Conservation (phyloP, 2,329 filamentous ascomycete species). For the Davidsoniella virescens region DNA sequence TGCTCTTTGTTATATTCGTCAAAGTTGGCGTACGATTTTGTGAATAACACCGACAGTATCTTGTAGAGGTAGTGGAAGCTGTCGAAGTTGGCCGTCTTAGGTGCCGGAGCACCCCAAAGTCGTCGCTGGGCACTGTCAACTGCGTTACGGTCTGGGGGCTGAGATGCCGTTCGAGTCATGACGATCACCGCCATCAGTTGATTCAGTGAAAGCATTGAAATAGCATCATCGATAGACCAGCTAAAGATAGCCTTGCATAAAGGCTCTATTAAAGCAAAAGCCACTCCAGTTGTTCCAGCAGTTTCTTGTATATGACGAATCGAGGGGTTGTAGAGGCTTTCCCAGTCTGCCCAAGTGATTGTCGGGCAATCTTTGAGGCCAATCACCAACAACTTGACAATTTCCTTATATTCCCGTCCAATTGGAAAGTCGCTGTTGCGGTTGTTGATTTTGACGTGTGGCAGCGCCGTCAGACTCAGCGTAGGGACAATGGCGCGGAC, state of each 20-base stretch:
- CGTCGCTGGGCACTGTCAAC: slow-evolving; percentile 48
- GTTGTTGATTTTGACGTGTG: not conserved
- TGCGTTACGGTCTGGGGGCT: slow-evolving; percentile 44
- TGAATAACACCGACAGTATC: slow-evolving; percentile 37
- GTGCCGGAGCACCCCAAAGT: slow-evolving; percentile 44
- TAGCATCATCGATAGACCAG: slow-evolving; percentile 10
- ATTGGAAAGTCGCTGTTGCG: slow-evolving; percentile 18
- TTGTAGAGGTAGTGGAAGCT: slow-evolving; percentile 52
- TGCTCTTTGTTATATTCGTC: slow-evolving; percentile 23
- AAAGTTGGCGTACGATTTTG: slow-evolving; percentile 34
- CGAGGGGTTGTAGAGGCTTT: slow-evolving; percentile 39
- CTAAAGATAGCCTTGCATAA: slow-evolving; percentile 34
- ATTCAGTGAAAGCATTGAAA: slow-evolving; percentile 15
- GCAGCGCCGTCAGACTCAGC: not conserved
- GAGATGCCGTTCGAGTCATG: slow-evolving; percentile 30
- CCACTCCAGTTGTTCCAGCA: slow-evolving; percentile 49
- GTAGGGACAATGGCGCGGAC: slow-evolving; percentile 3
- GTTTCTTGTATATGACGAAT: slow-evolving; percentile 41
- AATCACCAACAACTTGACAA: slow-evolving; percentile 49
- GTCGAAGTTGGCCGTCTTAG: slow-evolving; percentile 32
- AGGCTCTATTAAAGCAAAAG: slow-evolving; percentile 54
- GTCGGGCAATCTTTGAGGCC: slow-evolving; percentile 36
- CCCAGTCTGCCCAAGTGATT: slow-evolving; percentile 32
- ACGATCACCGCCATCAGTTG: slow-evolving; percentile 24
- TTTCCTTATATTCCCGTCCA: slow-evolving; percentile 53